Conservation (phyloP, 495 filamentous ascomycete species). For the Aspergillus kassunensis region DNA sequence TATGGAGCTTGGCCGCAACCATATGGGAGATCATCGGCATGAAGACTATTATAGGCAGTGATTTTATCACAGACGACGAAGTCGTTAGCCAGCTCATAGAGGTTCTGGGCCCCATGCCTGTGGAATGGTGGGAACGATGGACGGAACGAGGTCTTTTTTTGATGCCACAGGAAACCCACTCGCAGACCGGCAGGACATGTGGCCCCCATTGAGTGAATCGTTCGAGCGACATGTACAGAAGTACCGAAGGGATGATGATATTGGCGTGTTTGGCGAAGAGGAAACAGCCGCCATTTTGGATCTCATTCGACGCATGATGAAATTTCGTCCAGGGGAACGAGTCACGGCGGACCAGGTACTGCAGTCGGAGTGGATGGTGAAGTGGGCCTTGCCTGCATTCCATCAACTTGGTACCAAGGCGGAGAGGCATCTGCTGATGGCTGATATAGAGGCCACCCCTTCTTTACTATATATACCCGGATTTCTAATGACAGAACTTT, state of each 20-base stretch:
- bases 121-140: constrained; percentile 31
- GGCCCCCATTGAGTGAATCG: constrained; percentile 23
- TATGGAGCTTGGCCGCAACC: constrained; percentile 33
- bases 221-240: constrained; percentile 30
- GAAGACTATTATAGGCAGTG: constrained; percentile 29
- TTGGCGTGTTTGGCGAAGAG: constrained; percentile 13
- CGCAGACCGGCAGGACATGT: constrained; percentile 19
- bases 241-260: constrained; percentile 18
- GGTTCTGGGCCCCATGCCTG: constrained; percentile 29
- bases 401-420: no score
- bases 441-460: no score
- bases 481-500: no score
- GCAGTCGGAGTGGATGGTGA: constrained; percentile 28
- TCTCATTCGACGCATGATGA: constrained; percentile 30
- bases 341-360: constrained; percentile 20
- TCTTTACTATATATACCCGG: no score
- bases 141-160: constrained; percentile 24
- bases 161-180: constrained; percentile 19
- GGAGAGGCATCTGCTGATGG: neutral
- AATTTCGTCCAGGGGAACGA: constrained; percentile 22
- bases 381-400: constrained; percentile 17
- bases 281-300: constrained; percentile 27
- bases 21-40: constrained; percentile 39
- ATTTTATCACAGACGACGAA: constrained; percentile 24
- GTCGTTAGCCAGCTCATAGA: constrained; percentile 27